Base-by-base conservation (phyloP, 2,329 filamentous ascomycete genomes). In the Monilinia fructigena region DNA sequence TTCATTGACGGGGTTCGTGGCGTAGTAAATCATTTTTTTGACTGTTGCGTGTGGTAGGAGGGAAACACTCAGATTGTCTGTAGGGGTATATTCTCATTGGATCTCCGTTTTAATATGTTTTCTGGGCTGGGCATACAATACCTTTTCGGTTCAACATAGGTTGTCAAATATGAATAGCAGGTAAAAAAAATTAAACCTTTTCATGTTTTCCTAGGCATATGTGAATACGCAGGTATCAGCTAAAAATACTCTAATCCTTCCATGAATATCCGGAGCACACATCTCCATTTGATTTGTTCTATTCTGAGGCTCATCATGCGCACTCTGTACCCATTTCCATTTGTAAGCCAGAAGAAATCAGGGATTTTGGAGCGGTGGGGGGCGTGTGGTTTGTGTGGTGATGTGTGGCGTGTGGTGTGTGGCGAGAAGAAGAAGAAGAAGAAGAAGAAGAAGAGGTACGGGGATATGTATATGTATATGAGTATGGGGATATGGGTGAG, bases 1-100 rank as follows among this genome's bases (percentile, higher is more conserved):
- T 50, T 64, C 53, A 55, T 66, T 42, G 42, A 23, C 16, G 61
- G 58, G 59, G 38, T 63, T 63, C 60, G 59, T 38, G 59, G 65
- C 50, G 50, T 48, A 26, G 56, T 60, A 35, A 12, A 11, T 60
- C 8, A 8, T n/a, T 35, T 35, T 60, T 14, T 35, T 38, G 42
- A 60, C 35, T 18, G 1, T 35, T 23, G 23, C 20, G 18, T 48
- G 56, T n/a, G 56, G 28, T 20, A 48, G 42, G 26, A 14, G 12
- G 56, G 55, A 31, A 59, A 12, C 6, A 60, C 23, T 26, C 40
- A 47, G 18, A 31, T 47, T 20, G 42, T 20, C 8, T 48, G 20
- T 31, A 16, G 8, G 45, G 42, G 20, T 5, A 23, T 31, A 2
- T n/a, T 48, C 47, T 59, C 42, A 16, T 48, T 38, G 42, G n/a